Evolutionary conservation across 331 rosid genomes (phyloP), one percentile per base, ranked within the genome.

Genomic region (Rhamnella rubrinervis): DNA sequence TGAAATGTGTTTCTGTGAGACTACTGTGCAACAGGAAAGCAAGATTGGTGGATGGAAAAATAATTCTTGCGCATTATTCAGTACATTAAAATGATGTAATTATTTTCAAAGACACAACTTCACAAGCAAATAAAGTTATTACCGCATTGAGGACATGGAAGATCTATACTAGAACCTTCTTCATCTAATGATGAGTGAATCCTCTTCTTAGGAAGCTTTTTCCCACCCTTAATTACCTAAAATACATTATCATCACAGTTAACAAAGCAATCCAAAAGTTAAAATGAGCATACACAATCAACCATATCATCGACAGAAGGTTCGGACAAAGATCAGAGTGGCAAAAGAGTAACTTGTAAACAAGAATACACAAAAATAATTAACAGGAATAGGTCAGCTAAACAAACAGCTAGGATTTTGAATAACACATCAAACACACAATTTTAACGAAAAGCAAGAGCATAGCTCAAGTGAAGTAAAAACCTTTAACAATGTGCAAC

Each of bases 81-180:
- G 18, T 49, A 7, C 55, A 4, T 49, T 49, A 1, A 49, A 58
- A 61, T 53, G 65, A 65, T 19, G 18, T 28, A 49, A 15, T 44
- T 49, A 67, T 25, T 18, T 39, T 7, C 11, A 44, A 62, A 19
- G 6, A 51, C 5, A 31, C 4, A 4, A 31, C 35, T 31, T 31
- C 35, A 31, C 35, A 31, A 31, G 10, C 39, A 40, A 18, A 56
- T 40, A 7, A 49, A 40, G 18, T 40, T 4, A 44, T 85, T 90
- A 88, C 96, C 96, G 80, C 98, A 93, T 71, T 90, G 98, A 41
- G 84, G 90, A 77, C 97, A 93, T 20, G 76, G 91, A 79, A 77
- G 78, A 39, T 85, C 75, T 51, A 68, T 13, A 61, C 38, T 77
- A 62, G 70, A 83, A 65, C 57, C 80, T 56, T 76, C 86, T 68